Conservation (phyloP, 1,284 basidiomycete species). For the Ganoderma boninense region DNA sequence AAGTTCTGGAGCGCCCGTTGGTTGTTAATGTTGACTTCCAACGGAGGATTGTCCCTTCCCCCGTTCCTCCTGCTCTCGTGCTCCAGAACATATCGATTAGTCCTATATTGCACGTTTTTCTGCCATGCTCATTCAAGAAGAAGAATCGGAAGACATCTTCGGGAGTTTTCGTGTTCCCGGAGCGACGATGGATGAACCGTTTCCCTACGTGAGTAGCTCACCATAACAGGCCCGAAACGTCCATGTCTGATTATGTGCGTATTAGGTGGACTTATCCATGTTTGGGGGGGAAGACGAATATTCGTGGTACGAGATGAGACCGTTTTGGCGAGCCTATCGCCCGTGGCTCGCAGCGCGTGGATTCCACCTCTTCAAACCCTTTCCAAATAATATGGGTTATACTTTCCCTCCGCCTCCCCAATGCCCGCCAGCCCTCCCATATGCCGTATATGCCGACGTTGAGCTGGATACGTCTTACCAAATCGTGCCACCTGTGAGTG, state of each 20-base stretch:
- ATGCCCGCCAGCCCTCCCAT: neutral
- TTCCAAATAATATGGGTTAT: neutral
- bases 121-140: too few species aligned
- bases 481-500: neutral
- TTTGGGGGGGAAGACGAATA: neutral
- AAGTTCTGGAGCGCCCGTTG: too few species aligned
- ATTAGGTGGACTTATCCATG: neutral
- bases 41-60: too few species aligned
- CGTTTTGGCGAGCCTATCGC: neutral
- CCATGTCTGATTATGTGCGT: neutral
- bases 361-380: neutral
- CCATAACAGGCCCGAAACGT: neutral
- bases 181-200: neutral
- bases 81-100: too few species aligned
- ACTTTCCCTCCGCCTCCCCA: neutral
- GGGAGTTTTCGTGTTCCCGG: neutral
- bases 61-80: too few species aligned
- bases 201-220: neutral
- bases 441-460: neutral
- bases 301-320: neutral
- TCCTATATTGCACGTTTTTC: too few species aligned
- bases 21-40: too few species aligned
- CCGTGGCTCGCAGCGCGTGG: neutral
- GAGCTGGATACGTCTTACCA: neutral
- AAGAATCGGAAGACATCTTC: too few species aligned